Evolutionary conservation across 1,284 basidiomycete genomes (phyloP).

Genomic region (Boletus hoseneyae): DNA sequence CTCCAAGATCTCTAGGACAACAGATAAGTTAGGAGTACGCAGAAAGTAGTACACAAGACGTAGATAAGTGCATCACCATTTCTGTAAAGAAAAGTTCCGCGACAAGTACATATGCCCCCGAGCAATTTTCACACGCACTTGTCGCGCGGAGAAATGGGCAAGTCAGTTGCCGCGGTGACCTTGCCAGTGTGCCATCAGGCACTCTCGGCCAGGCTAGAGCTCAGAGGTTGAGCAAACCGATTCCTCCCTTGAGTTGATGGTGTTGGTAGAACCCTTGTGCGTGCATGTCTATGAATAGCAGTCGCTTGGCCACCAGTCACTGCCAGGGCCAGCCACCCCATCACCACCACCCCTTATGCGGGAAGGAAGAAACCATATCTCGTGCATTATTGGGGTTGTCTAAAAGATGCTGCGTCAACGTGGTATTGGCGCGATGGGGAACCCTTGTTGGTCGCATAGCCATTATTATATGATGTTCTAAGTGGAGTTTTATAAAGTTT

Average conservation of each 20-base stretch:
- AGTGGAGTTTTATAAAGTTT: no score
- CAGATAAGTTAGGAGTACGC: no score
- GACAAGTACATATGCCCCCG: neutral
- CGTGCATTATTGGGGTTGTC: neutral
- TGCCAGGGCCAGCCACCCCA: neutral
- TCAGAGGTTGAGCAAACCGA: neutral
- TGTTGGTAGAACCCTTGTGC: neutral
- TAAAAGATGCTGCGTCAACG: no score
- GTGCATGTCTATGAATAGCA: neutral
- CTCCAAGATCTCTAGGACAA: conserved; percentile 1
- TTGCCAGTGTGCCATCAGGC: neutral
- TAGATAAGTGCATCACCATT: neutral
- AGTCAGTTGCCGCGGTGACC: neutral
- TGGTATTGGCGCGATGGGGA: neutral
- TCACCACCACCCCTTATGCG: neutral
- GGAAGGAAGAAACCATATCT: neutral
- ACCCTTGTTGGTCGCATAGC: neutral
- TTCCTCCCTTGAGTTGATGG: neutral
- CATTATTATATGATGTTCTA: neutral
- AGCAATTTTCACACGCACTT: neutral
- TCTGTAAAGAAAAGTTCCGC: neutral
- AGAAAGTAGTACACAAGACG: neutral
- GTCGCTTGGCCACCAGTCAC: neutral
- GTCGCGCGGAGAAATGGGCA: neutral
- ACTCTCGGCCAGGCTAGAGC: neutral